These are phyloP conservation scores for Suhomyces faveliae DNA, from an alignment of 805 yeast genomes.

Conservation along the genomic window DNA sequence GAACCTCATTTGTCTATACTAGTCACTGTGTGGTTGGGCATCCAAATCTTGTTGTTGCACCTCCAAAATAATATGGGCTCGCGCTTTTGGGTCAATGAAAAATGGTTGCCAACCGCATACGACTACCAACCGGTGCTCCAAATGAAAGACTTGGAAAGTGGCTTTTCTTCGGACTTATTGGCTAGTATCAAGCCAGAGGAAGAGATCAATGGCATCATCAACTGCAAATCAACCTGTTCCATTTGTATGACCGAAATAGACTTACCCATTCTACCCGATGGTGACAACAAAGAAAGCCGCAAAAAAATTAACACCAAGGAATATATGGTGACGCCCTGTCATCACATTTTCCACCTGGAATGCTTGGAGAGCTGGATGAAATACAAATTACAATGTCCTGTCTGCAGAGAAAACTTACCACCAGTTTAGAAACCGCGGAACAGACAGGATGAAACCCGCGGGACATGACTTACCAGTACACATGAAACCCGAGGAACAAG, in stretches of 20 bases:
- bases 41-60: constrained; percentile 58
- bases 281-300: constrained; percentile 13
- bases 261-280: constrained; percentile 41
- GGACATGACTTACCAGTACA: no score
- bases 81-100: constrained; percentile 77
- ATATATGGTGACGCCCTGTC: constrained; percentile 88
- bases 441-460: neutral
- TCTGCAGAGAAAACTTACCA: constrained; percentile 82
- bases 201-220: constrained; percentile 25
- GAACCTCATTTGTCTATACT: constrained; percentile 51
- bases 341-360: constrained; percentile 84
- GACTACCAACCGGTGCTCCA: constrained; percentile 74
- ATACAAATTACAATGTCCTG: constrained; percentile 90
- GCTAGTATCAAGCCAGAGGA: constrained; percentile 28
- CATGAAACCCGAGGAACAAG: constrained; percentile 3
- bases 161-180: constrained; percentile 52
- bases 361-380: constrained; percentile 94
- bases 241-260: constrained; percentile 85
- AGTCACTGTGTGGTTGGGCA: constrained; percentile 52
- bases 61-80: constrained; percentile 74
- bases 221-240: constrained; percentile 70
- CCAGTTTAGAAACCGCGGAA: constrained; percentile 60
- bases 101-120: constrained; percentile 74
- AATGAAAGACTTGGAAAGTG: constrained; percentile 56
- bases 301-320: constrained; percentile 15